Evolutionary conservation across 495 filamentous ascomycete genomes (phyloP).

Genomic region (Cudoniella acicularis): DNA sequence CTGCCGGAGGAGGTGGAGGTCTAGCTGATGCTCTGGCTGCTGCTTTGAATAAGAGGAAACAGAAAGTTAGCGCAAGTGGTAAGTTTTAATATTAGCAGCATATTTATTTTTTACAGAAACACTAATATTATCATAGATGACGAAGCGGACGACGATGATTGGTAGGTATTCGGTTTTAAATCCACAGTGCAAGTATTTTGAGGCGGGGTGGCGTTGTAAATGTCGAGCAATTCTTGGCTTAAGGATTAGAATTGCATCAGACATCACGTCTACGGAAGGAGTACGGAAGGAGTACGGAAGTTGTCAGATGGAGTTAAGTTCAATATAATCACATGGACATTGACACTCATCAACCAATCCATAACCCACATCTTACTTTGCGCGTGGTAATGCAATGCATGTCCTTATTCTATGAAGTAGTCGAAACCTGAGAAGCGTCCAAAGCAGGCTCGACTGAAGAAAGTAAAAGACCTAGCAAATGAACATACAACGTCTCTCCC

Average conservation of each 20-base stretch:
- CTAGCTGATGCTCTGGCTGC: constrained; percentile 80
- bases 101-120: not conserved
- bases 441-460: constrained; percentile 1
- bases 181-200: not conserved
- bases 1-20: constrained; percentile 59
- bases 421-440: not conserved
- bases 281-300: not conserved
- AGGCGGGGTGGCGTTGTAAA: constrained; percentile 5
- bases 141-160: constrained; percentile 73
- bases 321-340: too few relatives aligned
- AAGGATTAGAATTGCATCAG: constrained; percentile 4
- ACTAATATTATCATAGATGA: constrained; percentile 61
- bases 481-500: constrained; percentile 30
- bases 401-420: constrained; percentile 19
- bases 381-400: constrained; percentile 4
- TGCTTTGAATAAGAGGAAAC: constrained; percentile 74
- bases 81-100: too few relatives aligned
- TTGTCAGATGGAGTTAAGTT: too few relatives aligned
- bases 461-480: constrained; percentile 15
- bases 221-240: constrained; percentile 3
- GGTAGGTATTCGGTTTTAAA: constrained; percentile 39
- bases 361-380: not conserved
- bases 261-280: not conserved
- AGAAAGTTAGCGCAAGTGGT: constrained; percentile 89
- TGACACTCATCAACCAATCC: too few relatives aligned